Base-by-base conservation (phyloP, 164 flowering plant genomes). In the Tetrastigma voinierianum region DNA sequence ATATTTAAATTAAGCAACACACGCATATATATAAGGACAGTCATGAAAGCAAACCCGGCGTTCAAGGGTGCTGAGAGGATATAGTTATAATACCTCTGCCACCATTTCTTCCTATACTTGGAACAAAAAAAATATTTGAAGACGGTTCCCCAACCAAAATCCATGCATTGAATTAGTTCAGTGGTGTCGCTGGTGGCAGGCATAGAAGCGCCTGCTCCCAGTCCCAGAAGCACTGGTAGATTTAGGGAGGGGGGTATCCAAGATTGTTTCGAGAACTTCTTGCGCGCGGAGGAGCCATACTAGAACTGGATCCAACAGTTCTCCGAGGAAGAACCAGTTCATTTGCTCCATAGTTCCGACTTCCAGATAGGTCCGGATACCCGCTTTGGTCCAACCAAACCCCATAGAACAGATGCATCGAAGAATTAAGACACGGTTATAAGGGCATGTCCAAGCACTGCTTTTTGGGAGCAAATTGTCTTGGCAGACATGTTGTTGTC, bases 141-240 rank as follows among this genome's bases (percentile, higher is more conserved):
- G 18, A 69, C 11, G 54, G 69, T 68, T 9, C 71, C 76, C 71
- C 76, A 4, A 52, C 18, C 10, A 74, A 20, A 25, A 74, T 57
- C 78, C 78, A 74, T 17, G 55, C 67, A 12, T 74, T 74, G 71
- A n/a, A n/a, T n/a, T 70, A 74, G 70, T 74, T 74, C 15, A 74
- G 74, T 1, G 78, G 68, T 1, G 78, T 70, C 7, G 78, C 78
- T 18, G 78, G 78, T 6, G 78, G 78, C 78, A 74, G 78, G 78
- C 78, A 74, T 74, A 16, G 47, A 61, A 5, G 49, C 46, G 7
- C 61, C 51, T 15, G 78, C 74, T 12, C 78, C 74, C 40, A 74
- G 32, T 12, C 78, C 74, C 40, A 74, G 32, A 5, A 74, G 48
- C 49, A 74, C 78, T 1, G 78, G 78, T 71, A 74, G 70, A 25